These are phyloP conservation scores for Rhodomyrtus tomentosa DNA, from an alignment of 345 rosid genomes.

Conservation along the genomic window DNA sequence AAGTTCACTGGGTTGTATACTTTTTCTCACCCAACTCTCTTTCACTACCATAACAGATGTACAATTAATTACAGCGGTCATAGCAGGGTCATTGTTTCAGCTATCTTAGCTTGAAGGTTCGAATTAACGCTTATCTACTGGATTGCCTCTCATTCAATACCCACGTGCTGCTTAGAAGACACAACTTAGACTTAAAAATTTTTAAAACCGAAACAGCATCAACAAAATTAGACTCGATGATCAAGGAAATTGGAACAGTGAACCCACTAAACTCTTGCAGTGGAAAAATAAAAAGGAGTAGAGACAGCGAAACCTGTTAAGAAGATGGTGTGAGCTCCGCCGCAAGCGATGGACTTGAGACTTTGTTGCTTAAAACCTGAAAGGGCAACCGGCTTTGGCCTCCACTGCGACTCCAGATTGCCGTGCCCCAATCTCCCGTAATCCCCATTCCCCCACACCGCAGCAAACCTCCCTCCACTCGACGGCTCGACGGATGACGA, in stretches of 20 bases:
- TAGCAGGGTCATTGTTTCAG: neutral
- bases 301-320: slow-evolving; percentile 43
- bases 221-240: neutral
- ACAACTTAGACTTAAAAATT: neutral
- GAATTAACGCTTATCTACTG: neutral
- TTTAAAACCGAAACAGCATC: no score
- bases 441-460: slow-evolving; percentile 93
- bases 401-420: slow-evolving; percentile 58
- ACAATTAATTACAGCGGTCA: neutral
- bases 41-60: neutral
- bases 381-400: slow-evolving; percentile 27
- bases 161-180: neutral
- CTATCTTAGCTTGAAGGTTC: neutral
- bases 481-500: neutral
- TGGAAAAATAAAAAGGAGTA: neutral
- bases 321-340: slow-evolving; percentile 96
- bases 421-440: slow-evolving; percentile 74
- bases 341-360: slow-evolving; percentile 67
- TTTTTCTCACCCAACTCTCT: neutral
- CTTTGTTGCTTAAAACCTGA: slow-evolving; percentile 31
- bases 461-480: slow-evolving; percentile 36
- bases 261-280: neutral
- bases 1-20: neutral
- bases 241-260: neutral
- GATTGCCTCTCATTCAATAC: neutral